These are phyloP conservation scores for Naegleria lovaniensis DNA, from an alignment of 208 protist species.

Conservation along the genomic window DNA sequence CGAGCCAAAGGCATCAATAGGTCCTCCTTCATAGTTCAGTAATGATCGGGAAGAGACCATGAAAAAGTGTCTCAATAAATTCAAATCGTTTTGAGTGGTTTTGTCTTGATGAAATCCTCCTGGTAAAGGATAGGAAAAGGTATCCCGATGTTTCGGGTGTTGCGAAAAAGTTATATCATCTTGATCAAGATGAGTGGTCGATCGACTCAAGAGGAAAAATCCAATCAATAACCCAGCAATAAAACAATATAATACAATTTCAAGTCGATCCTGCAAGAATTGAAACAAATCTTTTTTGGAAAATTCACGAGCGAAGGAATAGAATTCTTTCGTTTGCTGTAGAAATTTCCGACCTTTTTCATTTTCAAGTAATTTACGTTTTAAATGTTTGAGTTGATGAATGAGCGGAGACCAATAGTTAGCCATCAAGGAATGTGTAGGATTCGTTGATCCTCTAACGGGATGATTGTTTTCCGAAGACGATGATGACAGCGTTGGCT, in stretches of 20 bases:
- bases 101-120: background rate
- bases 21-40: background rate
- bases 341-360: background rate
- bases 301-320: background rate
- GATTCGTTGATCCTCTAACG: too few species aligned
- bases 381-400: too few species aligned
- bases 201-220: background rate
- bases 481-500: too few species aligned
- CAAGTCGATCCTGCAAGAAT: background rate
- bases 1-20: background rate
- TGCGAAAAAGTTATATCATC: background rate
- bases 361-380: background rate
- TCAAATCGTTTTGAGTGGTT: background rate
- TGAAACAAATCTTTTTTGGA: background rate
- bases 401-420: too few species aligned
- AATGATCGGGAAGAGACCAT: background rate
- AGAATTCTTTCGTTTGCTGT: background rate
- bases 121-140: background rate
- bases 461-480: too few species aligned
- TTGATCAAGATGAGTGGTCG: too few species aligned
- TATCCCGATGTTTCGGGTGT: background rate
- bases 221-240: background rate
- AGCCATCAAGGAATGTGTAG: too few species aligned
- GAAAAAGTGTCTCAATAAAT: background rate
- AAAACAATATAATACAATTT: background rate